Evolutionary conservation across 78 protist species (phyloP).

Genomic region (Planoprotostelium fungivorum): DNA sequence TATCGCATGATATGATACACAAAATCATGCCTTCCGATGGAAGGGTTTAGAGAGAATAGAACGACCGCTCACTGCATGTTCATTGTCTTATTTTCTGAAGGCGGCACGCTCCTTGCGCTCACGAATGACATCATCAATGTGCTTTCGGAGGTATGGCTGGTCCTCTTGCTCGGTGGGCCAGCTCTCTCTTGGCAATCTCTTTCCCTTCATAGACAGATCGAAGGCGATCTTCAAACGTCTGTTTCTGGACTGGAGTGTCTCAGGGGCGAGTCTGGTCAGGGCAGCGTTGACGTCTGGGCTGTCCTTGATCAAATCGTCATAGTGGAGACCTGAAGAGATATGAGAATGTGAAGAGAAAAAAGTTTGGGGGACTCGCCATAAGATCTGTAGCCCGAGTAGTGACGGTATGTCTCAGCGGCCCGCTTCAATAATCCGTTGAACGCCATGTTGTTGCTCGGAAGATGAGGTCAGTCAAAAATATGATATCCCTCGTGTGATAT

Average conservation of each 20-base stretch:
- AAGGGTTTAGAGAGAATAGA: no score
- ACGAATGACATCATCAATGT: background rate
- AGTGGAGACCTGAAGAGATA: background rate
- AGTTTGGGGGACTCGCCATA: background rate
- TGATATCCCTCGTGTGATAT: no score
- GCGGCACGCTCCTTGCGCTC: background rate
- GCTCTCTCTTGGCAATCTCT: background rate
- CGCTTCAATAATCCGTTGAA: background rate
- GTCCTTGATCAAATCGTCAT: background rate
- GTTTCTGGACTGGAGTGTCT: background rate
- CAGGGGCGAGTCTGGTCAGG: background rate
- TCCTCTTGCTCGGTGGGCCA: background rate
- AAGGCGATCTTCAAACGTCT: background rate
- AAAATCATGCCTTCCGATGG: no score
- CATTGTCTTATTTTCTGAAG: background rate
- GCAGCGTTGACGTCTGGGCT: background rate
- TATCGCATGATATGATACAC: no score
- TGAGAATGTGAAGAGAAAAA: background rate
- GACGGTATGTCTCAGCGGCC: background rate
- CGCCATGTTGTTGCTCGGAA: no score
- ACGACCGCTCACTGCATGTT: no score
- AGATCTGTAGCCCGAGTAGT: background rate
- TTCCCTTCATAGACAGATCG: background rate
- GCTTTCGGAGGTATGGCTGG: background rate
- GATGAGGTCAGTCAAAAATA: no score